Evolutionary conservation across 2,329 filamentous ascomycete species (phyloP), one percentile per base, ranked within the genome.

Genomic region (Akanthomyces muscarius): DNA sequence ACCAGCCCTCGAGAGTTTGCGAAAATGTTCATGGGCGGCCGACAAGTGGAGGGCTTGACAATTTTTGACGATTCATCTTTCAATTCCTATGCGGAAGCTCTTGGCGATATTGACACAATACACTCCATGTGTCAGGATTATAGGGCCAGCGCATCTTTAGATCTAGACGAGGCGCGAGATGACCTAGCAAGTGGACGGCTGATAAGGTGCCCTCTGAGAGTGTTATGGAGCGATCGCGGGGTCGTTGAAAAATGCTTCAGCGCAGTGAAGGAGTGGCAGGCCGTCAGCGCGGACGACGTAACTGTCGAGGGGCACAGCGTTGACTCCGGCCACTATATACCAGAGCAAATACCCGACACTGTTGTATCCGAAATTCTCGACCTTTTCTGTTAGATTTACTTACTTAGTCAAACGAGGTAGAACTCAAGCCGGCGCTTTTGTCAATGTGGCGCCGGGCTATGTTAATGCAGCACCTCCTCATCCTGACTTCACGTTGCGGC

Each of bases 41-140:
- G 57, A 1, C 66, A 76, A 70, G 73, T 48, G 65, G 74, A 65
- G 57, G 78, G 66, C 62, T 67, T 73, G n/a, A 55, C 64, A 1
- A 73, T 76, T 4, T 79, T 77, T 63, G 71, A 72, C 0, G 45
- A 69, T 0, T 69, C 70, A 16, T 72, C 72, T 41, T 73, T 79
- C 0, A 72, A 76, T 0, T 69, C 75, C 2, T 85, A 84, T 64
- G 73, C 74, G 1, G 70, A 70, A 1, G 75, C 73, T 30, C 68
- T 84, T 28, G 71, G 71, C 5, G 76, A 84, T 51, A 68, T 71
- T 2, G 73, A 71, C 0, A 71, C 76, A 0, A 75, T 86, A 13
- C 76, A 80, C 64, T 77, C 76, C 0, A 82, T 80, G 73, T 85
- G 82, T 64, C 77, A 86, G 65, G 84, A 86, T 66, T 87, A 86